Percentiles rank a stretch among this genome's conserved stretches.
These are phyloP conservation scores for Friedmanniomyces simplex DNA, from an alignment of 495 filamentous ascomycete genomes.

Conservation along the genomic window DNA sequence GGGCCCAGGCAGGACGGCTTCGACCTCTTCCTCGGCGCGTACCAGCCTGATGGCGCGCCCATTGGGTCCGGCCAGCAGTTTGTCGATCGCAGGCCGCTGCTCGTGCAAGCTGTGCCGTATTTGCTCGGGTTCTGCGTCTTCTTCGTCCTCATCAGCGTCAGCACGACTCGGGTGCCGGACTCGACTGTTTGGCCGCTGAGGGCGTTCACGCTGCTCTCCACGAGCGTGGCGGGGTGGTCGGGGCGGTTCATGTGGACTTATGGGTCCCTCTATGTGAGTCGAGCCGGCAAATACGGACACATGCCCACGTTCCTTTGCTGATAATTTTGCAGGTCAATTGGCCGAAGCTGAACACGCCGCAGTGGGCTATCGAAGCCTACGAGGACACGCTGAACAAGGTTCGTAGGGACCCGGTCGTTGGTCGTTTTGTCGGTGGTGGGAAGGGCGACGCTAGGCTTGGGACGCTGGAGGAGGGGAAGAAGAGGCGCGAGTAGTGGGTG, in stretches of 20 bases:
- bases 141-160: conserved; percentile 67
- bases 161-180: conserved; percentile 56
- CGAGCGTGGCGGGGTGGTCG: conserved; percentile 56
- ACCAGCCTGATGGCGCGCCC: conserved; percentile 56
- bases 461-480: conserved; percentile 90
- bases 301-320: background rate
- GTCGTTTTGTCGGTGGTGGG: conserved; percentile 49
- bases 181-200: conserved; percentile 66
- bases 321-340: conserved; percentile 69
- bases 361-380: conserved; percentile 76
- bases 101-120: conserved; percentile 86
- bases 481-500: conserved; percentile 41
- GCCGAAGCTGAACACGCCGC: conserved; percentile 85
- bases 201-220: conserved; percentile 66
- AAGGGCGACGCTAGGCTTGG: conserved; percentile 66
- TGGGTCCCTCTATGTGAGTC: conserved; percentile 86
- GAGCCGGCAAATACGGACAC: too few species aligned
- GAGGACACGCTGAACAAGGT: conserved; percentile 74
- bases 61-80: conserved; percentile 60
- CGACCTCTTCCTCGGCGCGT: conserved; percentile 82
- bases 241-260: conserved; percentile 63
- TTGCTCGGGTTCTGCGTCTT: conserved; percentile 79
- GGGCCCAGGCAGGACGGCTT: conserved; percentile 90
- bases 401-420: conserved; percentile 64
- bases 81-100: conserved; percentile 71